These are phyloP conservation scores for Scutellaria minor DNA, from an alignment of 257 asterid species.

Conservation along the genomic window DNA sequence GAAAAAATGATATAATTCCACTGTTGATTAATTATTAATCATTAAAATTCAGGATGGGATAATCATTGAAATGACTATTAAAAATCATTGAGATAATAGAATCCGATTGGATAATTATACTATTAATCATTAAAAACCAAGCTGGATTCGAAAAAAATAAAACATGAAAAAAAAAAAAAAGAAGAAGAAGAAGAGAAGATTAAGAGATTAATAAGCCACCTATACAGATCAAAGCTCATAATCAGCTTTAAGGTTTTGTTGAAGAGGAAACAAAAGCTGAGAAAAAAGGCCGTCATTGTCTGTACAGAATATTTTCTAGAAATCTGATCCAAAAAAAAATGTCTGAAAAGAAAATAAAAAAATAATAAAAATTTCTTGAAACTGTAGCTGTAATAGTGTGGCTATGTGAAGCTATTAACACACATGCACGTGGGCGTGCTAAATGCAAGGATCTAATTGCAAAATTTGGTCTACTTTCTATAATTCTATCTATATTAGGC, in stretches of 20 bases:
- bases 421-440: conserved; percentile 28
- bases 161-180: background rate
- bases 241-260: conserved; percentile 14
- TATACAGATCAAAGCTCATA: background rate
- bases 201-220: background rate
- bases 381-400: background rate
- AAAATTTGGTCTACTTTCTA: too few relatives aligned
- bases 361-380: too few relatives aligned
- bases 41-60: too few relatives aligned
- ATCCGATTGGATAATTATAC: too few relatives aligned
- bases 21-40: too few relatives aligned
- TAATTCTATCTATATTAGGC: background rate
- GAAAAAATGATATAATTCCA: too few relatives aligned
- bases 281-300: conserved; percentile 21
- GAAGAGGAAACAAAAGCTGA: conserved; percentile 29
- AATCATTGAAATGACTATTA: too few relatives aligned
- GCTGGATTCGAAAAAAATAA: background rate
- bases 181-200: too few relatives aligned
- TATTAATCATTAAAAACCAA: too few relatives aligned
- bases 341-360: too few relatives aligned
- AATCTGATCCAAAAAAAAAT: background rate
- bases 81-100: too few relatives aligned
- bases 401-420: background rate
- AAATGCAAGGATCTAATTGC: background rate
- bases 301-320: conserved; percentile 6